Conservation (phyloP, 257 asterid genomes). For the Hygrophila difformis region DNA sequence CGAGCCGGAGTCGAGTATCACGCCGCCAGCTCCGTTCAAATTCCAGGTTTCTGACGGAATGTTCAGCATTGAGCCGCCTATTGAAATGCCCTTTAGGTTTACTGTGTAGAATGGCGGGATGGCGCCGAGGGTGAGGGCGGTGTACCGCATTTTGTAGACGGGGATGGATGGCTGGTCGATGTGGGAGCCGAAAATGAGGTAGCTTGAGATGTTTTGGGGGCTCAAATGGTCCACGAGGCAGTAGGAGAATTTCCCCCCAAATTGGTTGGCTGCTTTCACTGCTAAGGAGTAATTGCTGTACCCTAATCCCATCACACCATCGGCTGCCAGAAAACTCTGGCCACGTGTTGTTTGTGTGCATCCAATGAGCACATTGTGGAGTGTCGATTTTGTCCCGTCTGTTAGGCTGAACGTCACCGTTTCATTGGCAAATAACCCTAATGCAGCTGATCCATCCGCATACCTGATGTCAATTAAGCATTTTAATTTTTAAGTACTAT, state of each 20-base stretch:
- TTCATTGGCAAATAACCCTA: conserved; percentile 45
- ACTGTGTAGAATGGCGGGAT: conserved; percentile 38
- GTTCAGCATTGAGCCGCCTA: conserved; percentile 28
- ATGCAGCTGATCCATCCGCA: conserved; percentile 38
- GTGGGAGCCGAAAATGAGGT: conserved; percentile 38
- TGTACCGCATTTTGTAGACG: conserved; percentile 22
- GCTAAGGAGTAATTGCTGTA: conserved; percentile 45
- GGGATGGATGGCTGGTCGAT: not conserved
- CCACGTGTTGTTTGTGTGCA: conserved; percentile 35
- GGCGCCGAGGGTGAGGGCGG: conserved; percentile 36
- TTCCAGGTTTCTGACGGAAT: conserved; percentile 43
- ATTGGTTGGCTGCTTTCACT: conserved; percentile 20
- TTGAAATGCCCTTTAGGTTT: conserved; percentile 36
- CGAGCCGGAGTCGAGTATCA: conserved; percentile 44
- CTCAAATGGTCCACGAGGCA: conserved; percentile 57
- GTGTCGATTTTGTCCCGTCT: conserved; percentile 21
- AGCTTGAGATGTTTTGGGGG: conserved; percentile 35
- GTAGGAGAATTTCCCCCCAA: conserved; percentile 52
- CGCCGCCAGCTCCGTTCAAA: conserved; percentile 31
- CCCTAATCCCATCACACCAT: conserved; percentile 56
- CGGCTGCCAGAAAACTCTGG: conserved; percentile 22
- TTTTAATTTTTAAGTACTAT: too few species aligned
- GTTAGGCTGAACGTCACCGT: conserved; percentile 26
- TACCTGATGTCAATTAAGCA: too few species aligned
- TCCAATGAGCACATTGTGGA: conserved; percentile 36